A percentile compares a stretch with the other conserved stretches of the same genome.
Evolutionary conservation across 108 stramenopile genomes (phyloP).

Genomic region (Cyclotella distinguenda): DNA sequence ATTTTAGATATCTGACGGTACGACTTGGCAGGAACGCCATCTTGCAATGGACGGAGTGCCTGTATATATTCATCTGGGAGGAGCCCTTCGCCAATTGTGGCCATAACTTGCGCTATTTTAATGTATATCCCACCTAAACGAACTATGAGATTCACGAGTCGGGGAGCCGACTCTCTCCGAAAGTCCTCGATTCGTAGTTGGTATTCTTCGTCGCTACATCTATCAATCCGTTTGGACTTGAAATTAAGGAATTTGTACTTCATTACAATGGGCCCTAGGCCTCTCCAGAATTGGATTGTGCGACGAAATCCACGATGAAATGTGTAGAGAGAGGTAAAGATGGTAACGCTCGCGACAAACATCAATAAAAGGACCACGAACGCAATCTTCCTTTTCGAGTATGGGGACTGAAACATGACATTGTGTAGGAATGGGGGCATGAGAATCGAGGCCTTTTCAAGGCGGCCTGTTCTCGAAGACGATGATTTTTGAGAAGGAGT

Average conservation of each 20-base stretch:
- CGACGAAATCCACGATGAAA: constrained; percentile 45
- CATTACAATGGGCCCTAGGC: constrained; percentile 30
- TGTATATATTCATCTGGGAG: constrained; percentile 57
- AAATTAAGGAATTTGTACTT: constrained; percentile 26
- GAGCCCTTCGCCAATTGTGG: constrained; percentile 39
- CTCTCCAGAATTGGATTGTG: constrained; percentile 47
- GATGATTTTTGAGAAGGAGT: too few relatives aligned
- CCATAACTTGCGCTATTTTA: constrained; percentile 66
- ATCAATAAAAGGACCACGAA: constrained; percentile 3
- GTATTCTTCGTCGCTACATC: constrained; percentile 26
- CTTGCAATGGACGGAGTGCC: constrained; percentile 69
- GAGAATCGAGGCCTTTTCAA: neutral
- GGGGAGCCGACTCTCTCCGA: constrained; percentile 25
- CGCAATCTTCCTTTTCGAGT: constrained; percentile 16
- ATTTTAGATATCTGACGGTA: constrained; percentile 61
- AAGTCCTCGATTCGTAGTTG: constrained; percentile 31
- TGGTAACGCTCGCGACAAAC: constrained; percentile 1
- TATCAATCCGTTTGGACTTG: constrained; percentile 25
- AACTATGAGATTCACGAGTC: constrained; percentile 49
- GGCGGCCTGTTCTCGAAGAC: too few relatives aligned
- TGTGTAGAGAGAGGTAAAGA: constrained; percentile 35
- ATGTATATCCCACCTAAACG: constrained; percentile 72
- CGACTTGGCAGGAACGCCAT: constrained; percentile 68
- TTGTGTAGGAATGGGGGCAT: constrained; percentile 21
- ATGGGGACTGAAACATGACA: constrained; percentile 10